Evolutionary conservation across 768 basidiomycete species (phyloP), one percentile per base, ranked within the genome.

Genomic region (Rhizopogon rudus): DNA sequence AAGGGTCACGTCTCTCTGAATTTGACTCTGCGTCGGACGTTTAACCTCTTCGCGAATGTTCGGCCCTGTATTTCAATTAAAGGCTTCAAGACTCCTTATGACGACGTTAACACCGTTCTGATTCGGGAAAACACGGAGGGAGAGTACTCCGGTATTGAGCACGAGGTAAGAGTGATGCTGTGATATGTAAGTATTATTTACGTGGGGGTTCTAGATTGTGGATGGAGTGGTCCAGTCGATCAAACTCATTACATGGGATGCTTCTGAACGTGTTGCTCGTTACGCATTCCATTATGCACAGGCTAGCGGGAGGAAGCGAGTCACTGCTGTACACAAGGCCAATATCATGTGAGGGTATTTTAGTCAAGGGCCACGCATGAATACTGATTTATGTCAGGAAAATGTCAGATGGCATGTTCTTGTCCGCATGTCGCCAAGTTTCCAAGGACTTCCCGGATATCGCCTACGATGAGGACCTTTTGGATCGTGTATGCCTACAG

Each of bases 61-160:
- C 87, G 97, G 57, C 97, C 97, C 37, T 99, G 97, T 68, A 83
- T 84, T 29, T 98, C 95, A 29, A 93, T 99, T 73, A 77, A 92
- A 71, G 97, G 97, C 29, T 98, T 87, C 81, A 97, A 97, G 78
- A 99, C 97, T 0, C 90, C 96, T 2, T 98, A 99, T 67, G 95
- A 98, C 70, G 88, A 98, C 65, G 97, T 99, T 61, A 90, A 99
- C 78, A 95, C 93, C 25, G 94, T 98, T 51, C 78, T 99, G 62
- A 99, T 99, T 70, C 93, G 97, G 67, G 97, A 99, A 77, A 99
- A 99, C 73, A 99, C 97, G 8, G 97, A 99, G 74, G 97, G 97
- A 71, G 97, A 99, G 72, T 99, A 99, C 75, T 98, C 95, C 57
- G 97, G 97, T 63, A 98, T 99, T 63, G 97, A 99, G 73, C 97